Evolutionary conservation across 2,329 filamentous ascomycete genomes (phyloP), one percentile per base, ranked within the genome.

Genomic region (Aureobasidium sp.): DNA sequence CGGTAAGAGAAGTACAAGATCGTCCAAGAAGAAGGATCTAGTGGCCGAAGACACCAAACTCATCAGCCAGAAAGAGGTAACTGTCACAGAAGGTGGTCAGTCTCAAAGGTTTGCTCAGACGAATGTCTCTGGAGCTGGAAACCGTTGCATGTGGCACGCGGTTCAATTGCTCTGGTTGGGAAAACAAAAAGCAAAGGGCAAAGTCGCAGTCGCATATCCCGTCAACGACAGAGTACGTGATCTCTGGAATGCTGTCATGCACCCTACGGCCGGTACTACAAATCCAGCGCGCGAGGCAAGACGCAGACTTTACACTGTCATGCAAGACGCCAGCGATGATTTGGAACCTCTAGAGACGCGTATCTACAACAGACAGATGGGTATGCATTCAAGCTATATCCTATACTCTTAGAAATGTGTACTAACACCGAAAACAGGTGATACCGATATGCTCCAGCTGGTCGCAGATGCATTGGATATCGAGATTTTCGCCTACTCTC

Each of bases 391-490:
- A 25, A 32, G 21, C 21, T 21, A n/a, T 10, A 44, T 11, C 16
- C 32, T 3, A 9, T 2, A 49, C 34, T 3, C 1, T 49, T 34
- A 21, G 21, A 3, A 13, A 34, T 13, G 1, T 8, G 47, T 8
- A 42, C 50, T 54, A 16, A 54, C 37, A 32, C 11, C n/a, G 16
- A 30, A 6, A 5, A 27, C 9, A 34, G 55, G 55, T 32, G 55
- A 59, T 16, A 1, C 13, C 2, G 36, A 49, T 32, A 59, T 50
- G 44, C 10, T 29, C 16, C 45, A 59, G 29, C 7, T 59, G 2
- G 29, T 59, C 27, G 57, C 57, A 15, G 57, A 59, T n/a, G 57
- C 57, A 16, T 34, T 59, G 25, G 57, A 59, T 21, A 13, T 59
- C 16, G 44, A 59, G 21, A 59, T 59, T 29, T 59, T 59, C n/a